Evolutionary conservation across 768 basidiomycete genomes (phyloP), one percentile per base, ranked within the genome.

Genomic region (Rhodocollybia butyracea): DNA sequence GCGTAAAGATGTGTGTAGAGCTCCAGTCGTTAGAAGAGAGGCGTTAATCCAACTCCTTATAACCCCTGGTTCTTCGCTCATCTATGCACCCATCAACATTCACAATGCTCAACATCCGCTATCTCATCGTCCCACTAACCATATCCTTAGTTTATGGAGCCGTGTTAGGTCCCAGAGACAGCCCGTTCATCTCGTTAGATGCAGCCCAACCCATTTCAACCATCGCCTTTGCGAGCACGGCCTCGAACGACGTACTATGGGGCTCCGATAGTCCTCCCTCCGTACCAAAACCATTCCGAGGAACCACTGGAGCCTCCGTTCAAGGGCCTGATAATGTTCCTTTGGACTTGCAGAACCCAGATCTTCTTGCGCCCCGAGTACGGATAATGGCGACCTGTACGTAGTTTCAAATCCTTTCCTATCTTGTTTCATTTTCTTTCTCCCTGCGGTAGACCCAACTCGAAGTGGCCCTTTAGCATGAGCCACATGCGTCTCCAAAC

Each of bases 401-500:
- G 13, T 39, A 22, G 21, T 27, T 15, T 26, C 2, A 29, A n/a
- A 4, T 8, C 22, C 17, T n/a, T 8, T 53, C 30, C 39, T 8
- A 4, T 26, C 6, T 40, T n/a, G n/a, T n/a, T n/a, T n/a, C n/a
- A n/a, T n/a, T n/a, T n/a, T n/a, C n/a, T n/a, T n/a, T n/a, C n/a
- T n/a, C n/a, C n/a, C n/a, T n/a, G n/a, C n/a, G n/a, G n/a, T n/a
- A 53, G 51, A 42, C 50, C 57, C 0, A 85, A 85, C 59, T 74
- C 75, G 57, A 86, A 86, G 61, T 87, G 86, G 86, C 79, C 84
- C 0, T 83, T 85, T 62, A 71, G 78, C 46, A 64, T 84, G 21
- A 85, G 84, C 57, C 83, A 83, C 61, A 85, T 76, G 61, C 80
- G 82, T 31, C 60, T 87, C 6, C 76, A 78, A 51, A 72, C 74